These are phyloP conservation scores for Oryza glaberrima DNA, from an alignment of 176 grass and related monocot species.

Conservation along the genomic window DNA sequence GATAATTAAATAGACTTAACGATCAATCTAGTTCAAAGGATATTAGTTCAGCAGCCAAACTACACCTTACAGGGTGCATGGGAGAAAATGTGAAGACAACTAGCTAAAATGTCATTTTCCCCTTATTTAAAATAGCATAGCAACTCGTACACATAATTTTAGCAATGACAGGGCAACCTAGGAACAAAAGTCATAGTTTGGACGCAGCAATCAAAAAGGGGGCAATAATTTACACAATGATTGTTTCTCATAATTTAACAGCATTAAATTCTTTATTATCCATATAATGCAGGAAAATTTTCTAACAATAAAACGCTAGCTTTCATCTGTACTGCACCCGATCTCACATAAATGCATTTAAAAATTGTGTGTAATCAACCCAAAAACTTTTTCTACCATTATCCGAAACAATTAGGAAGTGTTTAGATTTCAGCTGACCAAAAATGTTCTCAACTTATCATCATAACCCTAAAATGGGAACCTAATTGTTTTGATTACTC, in stretches of 20 bases:
- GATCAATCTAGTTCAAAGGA: background rate
- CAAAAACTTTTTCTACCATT: background rate
- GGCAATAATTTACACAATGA: conserved; percentile 16
- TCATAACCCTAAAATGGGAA: too few relatives aligned
- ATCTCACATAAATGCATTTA: background rate
- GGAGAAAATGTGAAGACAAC: background rate
- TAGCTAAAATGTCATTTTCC: background rate
- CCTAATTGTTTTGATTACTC: too few relatives aligned
- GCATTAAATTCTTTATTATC: background rate
- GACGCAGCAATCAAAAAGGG: background rate
- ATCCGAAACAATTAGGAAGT: too few relatives aligned
- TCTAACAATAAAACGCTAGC: background rate
- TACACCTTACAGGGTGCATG: background rate
- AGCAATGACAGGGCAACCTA: background rate
- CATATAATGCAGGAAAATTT: conserved; percentile 3
- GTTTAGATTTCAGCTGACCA: too few relatives aligned
- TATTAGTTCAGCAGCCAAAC: background rate
- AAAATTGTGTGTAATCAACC: background rate
- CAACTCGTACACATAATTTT: background rate
- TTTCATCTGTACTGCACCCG: background rate
- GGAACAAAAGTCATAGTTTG: background rate
- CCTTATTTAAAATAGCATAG: background rate
- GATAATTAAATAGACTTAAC: too few relatives aligned
- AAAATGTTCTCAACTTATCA: too few relatives aligned
- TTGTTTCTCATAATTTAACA: conserved; percentile 18